Base-by-base conservation (phyloP, 306 rosid species). In the Prunus dulcis region DNA sequence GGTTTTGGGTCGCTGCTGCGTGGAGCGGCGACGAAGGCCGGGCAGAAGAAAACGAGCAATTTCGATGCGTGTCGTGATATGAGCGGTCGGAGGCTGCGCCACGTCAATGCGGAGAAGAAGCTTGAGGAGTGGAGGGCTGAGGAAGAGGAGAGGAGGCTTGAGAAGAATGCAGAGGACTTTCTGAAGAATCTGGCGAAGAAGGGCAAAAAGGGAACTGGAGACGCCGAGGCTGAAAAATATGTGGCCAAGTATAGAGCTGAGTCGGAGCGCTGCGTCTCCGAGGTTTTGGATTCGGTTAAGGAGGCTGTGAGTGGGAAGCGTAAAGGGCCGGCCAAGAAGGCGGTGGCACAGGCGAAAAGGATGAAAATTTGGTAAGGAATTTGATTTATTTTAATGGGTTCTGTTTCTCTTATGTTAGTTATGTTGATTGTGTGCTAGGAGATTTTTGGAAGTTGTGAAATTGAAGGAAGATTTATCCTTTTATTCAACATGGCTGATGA, bases 31-130 rank as follows among this genome's bases (percentile, higher is more conserved):
- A 88, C 98, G 12, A 93, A 93, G 80, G 98, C 96, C 0, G 97
- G 98, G 67, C 97, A 92, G 91, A 96, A 93, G 88, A 96, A 96
- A 83, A 96, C 99, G 69, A 93, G 87, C 82, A 93, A 96, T 73
- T 90, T 96, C 74, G 99, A 96, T 20, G 99, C 99, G 1, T 96
- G 99, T 73, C 83, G 99, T 38, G 98, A 96, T 49, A 96, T 96
- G 99, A 96, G 99, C 23, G 99, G 99, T 1, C 82, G 98, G 56
- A 82, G 99, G 85, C 81, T 96, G 85, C 81, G 99, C 64, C 99
- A 96, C 71, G 99, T 96, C 45, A 96, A 96, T 71, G 98, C 98
- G 0, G 99, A 96, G 94, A 93, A 89, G 90, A 86, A 84, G 70
- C 70, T 96, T 73, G 96, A 96, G 75, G 99, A 96, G 74, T 96